phyloP scores from a whole-genome alignment of 2,329 filamentous ascomycete species.

The Parasarocladium wereldwijsianum region DNA sequence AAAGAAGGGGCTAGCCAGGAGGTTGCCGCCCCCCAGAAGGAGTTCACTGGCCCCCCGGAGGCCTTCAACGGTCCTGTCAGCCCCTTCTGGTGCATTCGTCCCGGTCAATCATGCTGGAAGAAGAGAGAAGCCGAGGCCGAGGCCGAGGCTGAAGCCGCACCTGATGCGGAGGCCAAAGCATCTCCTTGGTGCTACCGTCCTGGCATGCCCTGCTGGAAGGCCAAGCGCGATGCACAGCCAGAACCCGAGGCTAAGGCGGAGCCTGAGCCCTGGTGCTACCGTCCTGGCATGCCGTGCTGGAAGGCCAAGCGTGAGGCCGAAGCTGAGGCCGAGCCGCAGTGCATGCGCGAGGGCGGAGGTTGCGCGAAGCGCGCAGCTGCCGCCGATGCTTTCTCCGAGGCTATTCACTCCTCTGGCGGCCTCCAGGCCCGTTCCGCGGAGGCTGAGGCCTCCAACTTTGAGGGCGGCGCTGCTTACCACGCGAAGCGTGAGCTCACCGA shows the following conservation, averaged over 20 bases:
- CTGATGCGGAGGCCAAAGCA: constrained; percentile 8
- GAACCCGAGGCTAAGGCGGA: constrained; percentile 13
- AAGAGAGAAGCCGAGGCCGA: background rate
- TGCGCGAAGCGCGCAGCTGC: constrained; percentile 29
- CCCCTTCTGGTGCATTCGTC: constrained; percentile 12
- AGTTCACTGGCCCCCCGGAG: constrained; percentile 5
- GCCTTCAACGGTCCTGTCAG: constrained; percentile 14
- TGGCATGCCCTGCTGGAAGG: constrained; percentile 18
- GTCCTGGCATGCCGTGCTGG: constrained; percentile 12
- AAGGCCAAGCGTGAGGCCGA: constrained; percentile 13
- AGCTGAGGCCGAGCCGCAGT: constrained; percentile 8
- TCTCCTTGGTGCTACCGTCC: constrained; percentile 8
- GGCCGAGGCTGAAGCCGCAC: constrained; percentile 8
- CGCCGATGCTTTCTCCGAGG: constrained; percentile 16
- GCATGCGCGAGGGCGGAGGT: constrained; percentile 4
- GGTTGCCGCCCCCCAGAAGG: too few relatives aligned
- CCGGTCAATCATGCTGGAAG: constrained; percentile 11
- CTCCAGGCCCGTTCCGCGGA: constrained; percentile 13
- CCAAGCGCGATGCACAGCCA: constrained; percentile 14
- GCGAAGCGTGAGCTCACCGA: constrained; percentile 23
- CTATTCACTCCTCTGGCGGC: constrained; percentile 12
- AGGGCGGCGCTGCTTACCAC: constrained; percentile 20
- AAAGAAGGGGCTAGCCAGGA: too few relatives aligned
- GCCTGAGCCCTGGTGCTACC: constrained; percentile 9
- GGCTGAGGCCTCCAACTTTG: constrained; percentile 16